These are phyloP conservation scores for Kernera saxatilis DNA, from an alignment of 345 rosid species.

Conservation along the genomic window DNA sequence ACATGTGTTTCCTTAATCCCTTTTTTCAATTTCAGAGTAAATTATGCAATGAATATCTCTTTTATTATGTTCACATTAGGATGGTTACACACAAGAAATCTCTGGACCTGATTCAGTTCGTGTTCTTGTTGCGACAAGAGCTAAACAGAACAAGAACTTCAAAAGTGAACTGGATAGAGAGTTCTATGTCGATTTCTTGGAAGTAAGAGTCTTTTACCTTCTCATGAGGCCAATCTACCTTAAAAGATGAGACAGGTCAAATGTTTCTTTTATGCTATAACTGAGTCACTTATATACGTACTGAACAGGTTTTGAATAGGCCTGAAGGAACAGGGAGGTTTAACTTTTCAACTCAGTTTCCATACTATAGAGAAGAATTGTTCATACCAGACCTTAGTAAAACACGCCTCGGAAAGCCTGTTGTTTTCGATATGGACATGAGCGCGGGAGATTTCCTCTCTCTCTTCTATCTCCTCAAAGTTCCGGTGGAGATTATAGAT, in stretches of 20 bases:
- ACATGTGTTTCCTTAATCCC: background rate
- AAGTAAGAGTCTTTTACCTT: conserved; percentile 50
- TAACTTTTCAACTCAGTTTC: conserved; percentile 70
- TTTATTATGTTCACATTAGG: conserved; percentile 36
- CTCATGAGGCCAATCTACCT: background rate
- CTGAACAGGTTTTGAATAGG: conserved; percentile 56
- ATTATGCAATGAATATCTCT: background rate
- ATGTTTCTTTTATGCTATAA: background rate
- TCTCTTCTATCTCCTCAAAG: conserved; percentile 78
- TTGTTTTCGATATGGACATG: conserved; percentile 97
- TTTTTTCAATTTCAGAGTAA: background rate
- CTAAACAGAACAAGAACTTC: conserved; percentile 50
- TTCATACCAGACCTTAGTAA: conserved; percentile 51
- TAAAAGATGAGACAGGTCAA: background rate
- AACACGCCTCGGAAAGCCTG: conserved; percentile 58
- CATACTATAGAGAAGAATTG: conserved; percentile 55
- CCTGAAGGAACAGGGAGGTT: conserved; percentile 59
- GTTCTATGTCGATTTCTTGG: conserved; percentile 71
- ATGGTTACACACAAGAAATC: conserved; percentile 72
- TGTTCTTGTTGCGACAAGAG: conserved; percentile 71
- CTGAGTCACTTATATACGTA: background rate
- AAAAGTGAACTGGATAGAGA: conserved; percentile 49
- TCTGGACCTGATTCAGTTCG: conserved; percentile 55
- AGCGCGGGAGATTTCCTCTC: conserved; percentile 88
- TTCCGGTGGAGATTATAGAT: conserved; percentile 59